These are phyloP conservation scores for Podila epigama DNA, from an alignment of 192 early-diverging fungal genomes.

Conservation along the genomic window DNA sequence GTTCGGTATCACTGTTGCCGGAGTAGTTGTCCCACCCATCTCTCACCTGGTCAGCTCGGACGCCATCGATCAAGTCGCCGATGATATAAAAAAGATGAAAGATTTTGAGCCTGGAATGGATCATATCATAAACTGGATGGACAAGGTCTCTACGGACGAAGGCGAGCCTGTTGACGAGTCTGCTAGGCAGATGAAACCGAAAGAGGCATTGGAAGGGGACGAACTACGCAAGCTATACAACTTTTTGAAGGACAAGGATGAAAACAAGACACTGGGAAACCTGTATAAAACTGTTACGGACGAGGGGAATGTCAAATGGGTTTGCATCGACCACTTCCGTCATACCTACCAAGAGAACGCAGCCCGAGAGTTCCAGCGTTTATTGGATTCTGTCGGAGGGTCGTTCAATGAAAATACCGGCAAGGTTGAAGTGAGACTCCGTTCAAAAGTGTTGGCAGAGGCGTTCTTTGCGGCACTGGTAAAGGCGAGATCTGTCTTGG, in stretches of 20 bases:
- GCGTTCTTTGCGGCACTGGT: slow-evolving; percentile 2
- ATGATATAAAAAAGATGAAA: background rate
- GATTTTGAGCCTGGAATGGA: slow-evolving; percentile 9
- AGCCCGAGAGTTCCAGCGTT: slow-evolving; percentile 1
- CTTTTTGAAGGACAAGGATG: slow-evolving; percentile 12
- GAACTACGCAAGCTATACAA: slow-evolving; percentile 16
- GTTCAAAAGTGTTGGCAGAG: slow-evolving; percentile 3
- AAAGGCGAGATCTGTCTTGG: slow-evolving; percentile 20
- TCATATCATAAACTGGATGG: slow-evolving; percentile 11
- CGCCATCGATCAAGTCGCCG: slow-evolving; percentile 3
- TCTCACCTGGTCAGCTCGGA: background rate
- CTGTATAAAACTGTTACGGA: slow-evolving; percentile 16
- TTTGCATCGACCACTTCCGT: slow-evolving; percentile 22
- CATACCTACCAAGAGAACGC: slow-evolving; percentile 5
- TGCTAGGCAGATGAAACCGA: slow-evolving; percentile 2
- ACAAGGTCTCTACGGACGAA: slow-evolving; percentile 9
- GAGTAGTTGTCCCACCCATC: slow-evolving; percentile 1
- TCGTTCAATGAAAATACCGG: slow-evolving; percentile 3
- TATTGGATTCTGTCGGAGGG: slow-evolving; percentile 5
- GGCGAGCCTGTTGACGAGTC: slow-evolving; percentile 7
- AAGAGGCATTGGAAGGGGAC: slow-evolving; percentile 12
- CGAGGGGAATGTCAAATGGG: slow-evolving; percentile 32
- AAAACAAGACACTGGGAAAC: slow-evolving; percentile 8
- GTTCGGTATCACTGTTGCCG: slow-evolving; percentile 3
- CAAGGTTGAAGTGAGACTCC: slow-evolving; percentile 5